Percentiles rank a stretch among this genome's conserved stretches.
These are phyloP conservation scores for Candida maris DNA, from an alignment of 805 yeast genomes.

Conservation along the genomic window DNA sequence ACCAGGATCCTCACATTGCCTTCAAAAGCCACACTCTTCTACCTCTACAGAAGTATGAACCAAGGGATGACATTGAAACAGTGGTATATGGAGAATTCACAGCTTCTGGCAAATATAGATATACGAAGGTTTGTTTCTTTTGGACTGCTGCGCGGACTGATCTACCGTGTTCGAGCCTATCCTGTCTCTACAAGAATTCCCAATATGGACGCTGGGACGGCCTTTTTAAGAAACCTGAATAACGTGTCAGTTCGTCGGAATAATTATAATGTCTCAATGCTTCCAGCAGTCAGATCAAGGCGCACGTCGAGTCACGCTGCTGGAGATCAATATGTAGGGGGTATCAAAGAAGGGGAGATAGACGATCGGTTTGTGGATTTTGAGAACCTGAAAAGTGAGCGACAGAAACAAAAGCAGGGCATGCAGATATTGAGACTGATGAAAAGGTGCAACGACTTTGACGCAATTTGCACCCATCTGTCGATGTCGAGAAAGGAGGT, in stretches of 20 bases:
- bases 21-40: conserved; percentile 62
- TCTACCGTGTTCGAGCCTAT: conserved; percentile 74
- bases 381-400: conserved; percentile 17
- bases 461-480: conserved; percentile 68
- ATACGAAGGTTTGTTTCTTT: conserved; percentile 80
- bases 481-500: conserved; percentile 53
- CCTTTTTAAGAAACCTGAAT: conserved; percentile 7
- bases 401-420: conserved; percentile 29
- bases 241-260: conserved; percentile 5
- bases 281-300: conserved; percentile 19
- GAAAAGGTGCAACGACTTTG: conserved; percentile 53
- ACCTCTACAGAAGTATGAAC: conserved; percentile 69
- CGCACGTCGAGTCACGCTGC: conserved; percentile 22
- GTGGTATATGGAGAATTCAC: conserved; percentile 73
- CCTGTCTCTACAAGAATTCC: conserved; percentile 53
- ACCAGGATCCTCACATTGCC: conserved; percentile 39
- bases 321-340: conserved; percentile 9
- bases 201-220: conserved; percentile 31
- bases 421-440: conserved; percentile 41
- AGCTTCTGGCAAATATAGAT: conserved; percentile 62
- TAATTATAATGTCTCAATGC: conserved; percentile 15
- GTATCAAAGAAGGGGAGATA: conserved; percentile 12
- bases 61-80: conserved; percentile 74
- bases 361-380: conserved; percentile 24
- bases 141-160: conserved; percentile 78